These are phyloP conservation scores for Penicillium paneum DNA, from an alignment of 2,329 filamentous ascomycete genomes.

Conservation along the genomic window DNA sequence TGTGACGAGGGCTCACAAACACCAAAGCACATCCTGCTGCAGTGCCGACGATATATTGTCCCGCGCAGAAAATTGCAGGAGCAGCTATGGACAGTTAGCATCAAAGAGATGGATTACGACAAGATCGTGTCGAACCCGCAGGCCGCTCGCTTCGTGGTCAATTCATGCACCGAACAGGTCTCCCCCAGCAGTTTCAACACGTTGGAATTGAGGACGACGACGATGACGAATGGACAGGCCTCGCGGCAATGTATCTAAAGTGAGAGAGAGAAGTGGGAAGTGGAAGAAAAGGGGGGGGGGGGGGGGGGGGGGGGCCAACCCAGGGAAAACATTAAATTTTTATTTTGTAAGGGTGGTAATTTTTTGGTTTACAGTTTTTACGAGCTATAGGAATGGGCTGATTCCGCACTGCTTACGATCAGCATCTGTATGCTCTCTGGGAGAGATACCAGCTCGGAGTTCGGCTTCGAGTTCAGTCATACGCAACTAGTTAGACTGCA, in stretches of 20 bases:
- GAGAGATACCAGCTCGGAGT: background rate
- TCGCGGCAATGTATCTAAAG: background rate
- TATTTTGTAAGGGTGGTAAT: no score
- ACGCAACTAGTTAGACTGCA: no score
- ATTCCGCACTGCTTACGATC: background rate
- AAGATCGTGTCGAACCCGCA: background rate
- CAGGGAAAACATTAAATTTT: no score
- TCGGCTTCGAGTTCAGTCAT: background rate
- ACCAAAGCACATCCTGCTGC: background rate
- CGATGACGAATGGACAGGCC: background rate
- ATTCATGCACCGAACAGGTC: no score
- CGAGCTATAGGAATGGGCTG: background rate
- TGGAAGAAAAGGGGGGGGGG: no score
- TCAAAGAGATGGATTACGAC: background rate
- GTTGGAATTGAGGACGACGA: no score
- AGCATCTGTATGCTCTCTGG: background rate
- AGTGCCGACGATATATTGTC: background rate
- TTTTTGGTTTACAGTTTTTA: no score
- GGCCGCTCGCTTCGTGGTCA: no score
- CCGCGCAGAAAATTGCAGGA: background rate
- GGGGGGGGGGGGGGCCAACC: no score
- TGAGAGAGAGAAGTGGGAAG: no score
- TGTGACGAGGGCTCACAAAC: constrained; percentile 7
- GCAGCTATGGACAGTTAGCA: rapidly evolving
- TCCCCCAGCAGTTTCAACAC: no score